These are phyloP conservation scores for Tetradesmus lagerheimii DNA, from an alignment of 139 green algal genomes.

Conservation along the genomic window DNA sequence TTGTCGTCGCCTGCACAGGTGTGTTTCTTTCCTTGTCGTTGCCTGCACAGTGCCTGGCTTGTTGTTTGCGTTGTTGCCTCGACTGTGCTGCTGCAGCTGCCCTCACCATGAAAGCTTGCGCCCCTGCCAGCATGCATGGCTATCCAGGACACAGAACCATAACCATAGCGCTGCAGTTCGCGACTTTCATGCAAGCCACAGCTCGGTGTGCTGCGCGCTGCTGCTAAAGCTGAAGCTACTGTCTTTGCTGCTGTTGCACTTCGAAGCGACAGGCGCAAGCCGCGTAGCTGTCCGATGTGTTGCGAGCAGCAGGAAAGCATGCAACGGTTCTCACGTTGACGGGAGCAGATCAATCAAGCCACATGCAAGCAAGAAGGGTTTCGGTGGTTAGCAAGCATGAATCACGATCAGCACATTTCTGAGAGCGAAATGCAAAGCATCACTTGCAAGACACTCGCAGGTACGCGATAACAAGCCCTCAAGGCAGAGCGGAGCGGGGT, in stretches of 20 bases:
- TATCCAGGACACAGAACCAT: not conserved
- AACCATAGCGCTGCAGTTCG: not conserved
- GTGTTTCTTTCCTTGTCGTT: not conserved
- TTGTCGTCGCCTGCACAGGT: not conserved
- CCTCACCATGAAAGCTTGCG: not conserved
- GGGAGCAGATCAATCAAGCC: not conserved
- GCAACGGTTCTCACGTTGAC: not conserved
- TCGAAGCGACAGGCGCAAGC: not conserved
- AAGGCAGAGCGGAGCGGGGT: too few relatives aligned
- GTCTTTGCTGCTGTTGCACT: not conserved
- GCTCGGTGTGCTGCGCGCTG: slow-evolving; percentile 9
- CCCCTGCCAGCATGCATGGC: not conserved
- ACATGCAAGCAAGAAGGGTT: not conserved
- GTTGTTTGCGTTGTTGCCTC: not conserved
- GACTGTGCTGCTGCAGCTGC: not conserved
- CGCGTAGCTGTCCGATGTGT: not conserved
- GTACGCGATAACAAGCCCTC: too few relatives aligned
- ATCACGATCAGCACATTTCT: not conserved
- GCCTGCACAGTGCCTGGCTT: not conserved
- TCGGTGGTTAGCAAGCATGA: not conserved
- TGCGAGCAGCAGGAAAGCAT: not conserved
- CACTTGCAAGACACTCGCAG: too few relatives aligned
- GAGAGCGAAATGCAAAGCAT: too few relatives aligned
- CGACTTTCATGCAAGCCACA: not conserved
- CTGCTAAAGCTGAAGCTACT: not conserved